Evolutionary conservation across 1,139 yeast species (phyloP).

Genomic region (Saccharomyces hybrid): DNA sequence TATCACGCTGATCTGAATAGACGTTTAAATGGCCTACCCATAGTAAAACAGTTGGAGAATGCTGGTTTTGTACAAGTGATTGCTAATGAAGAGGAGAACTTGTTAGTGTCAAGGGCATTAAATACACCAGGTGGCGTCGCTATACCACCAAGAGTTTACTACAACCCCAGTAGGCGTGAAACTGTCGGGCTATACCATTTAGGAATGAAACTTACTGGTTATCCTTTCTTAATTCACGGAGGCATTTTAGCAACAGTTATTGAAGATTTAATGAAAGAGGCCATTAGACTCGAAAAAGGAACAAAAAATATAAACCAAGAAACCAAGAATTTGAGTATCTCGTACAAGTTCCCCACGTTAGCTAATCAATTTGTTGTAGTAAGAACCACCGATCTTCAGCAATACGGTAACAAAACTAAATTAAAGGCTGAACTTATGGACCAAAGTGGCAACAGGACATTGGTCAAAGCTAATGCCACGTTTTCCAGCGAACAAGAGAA

Average conservation of each 20-base stretch:
- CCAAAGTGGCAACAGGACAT: slow-evolving; percentile 37
- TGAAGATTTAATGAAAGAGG: slow-evolving; percentile 57
- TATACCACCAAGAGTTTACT: slow-evolving; percentile 64
- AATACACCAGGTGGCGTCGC: slow-evolving; percentile 73
- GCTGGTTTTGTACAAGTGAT: slow-evolving; percentile 34
- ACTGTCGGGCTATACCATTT: slow-evolving; percentile 64
- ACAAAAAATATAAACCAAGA: slow-evolving; percentile 20
- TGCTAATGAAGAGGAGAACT: slow-evolving; percentile 29
- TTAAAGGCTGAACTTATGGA: slow-evolving; percentile 38
- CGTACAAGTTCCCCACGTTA: slow-evolving; percentile 64
- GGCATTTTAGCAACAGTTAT: slow-evolving; percentile 79
- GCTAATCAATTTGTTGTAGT: slow-evolving; percentile 75
- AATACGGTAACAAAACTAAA: slow-evolving; percentile 32
- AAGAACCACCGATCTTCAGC: slow-evolving; percentile 40
- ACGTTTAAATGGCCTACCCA: slow-evolving; percentile 44
- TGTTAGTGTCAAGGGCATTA: slow-evolving; percentile 35
- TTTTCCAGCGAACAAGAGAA: slow-evolving; percentile 14
- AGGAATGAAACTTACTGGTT: slow-evolving; percentile 77
- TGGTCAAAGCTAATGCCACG: slow-evolving; percentile 40
- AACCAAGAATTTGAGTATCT: slow-evolving; percentile 23
- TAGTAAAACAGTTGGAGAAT: slow-evolving; percentile 32
- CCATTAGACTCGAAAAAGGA: slow-evolving; percentile 28
- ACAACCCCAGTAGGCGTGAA: slow-evolving; percentile 49
- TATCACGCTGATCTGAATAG: slow-evolving; percentile 38
- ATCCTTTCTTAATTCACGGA: slow-evolving; percentile 83